phyloP scores from a whole-genome alignment of 2,329 filamentous ascomycete genomes.

The Capronia coronata region DNA sequence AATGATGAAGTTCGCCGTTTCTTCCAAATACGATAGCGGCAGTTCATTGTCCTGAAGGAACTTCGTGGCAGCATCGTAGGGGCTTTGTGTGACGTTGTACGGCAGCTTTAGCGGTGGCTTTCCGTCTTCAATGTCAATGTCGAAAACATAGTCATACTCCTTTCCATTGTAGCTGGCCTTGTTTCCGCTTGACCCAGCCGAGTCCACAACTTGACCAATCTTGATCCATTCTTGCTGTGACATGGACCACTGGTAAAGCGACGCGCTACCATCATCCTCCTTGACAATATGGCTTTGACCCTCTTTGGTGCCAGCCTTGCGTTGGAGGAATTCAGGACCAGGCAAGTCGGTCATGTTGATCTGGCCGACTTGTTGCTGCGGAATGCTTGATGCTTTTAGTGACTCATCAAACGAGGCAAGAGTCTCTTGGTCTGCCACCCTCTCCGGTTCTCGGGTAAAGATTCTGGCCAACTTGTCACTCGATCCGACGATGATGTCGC shows the following conservation, averaged over 20 bases:
- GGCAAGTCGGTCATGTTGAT: slow-evolving; percentile 91
- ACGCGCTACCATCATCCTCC: slow-evolving; percentile 72
- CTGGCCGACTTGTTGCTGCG: slow-evolving; percentile 72
- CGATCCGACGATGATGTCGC: slow-evolving; percentile 88
- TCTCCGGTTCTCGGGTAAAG: slow-evolving; percentile 67
- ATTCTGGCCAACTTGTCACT: slow-evolving; percentile 82
- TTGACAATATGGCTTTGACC: slow-evolving; percentile 91
- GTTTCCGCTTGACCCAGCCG: slow-evolving; percentile 72
- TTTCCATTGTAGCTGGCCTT: slow-evolving; percentile 73
- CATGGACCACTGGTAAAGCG: slow-evolving; percentile 80
- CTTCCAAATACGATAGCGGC: slow-evolving; percentile 78
- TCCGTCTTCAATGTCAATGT: slow-evolving; percentile 91
- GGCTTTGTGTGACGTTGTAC: slow-evolving; percentile 86
- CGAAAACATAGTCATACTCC: slow-evolving; percentile 93
- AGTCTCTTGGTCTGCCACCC: slow-evolving; percentile 62
- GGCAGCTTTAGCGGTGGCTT: slow-evolving; percentile 90
- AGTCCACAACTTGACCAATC: slow-evolving; percentile 90
- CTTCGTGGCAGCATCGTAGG: slow-evolving; percentile 83
- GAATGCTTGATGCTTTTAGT: slow-evolving; percentile 76
- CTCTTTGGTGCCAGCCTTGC: slow-evolving; percentile 85
- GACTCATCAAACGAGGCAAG: slow-evolving; percentile 72
- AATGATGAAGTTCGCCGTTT: slow-evolving; percentile 86
- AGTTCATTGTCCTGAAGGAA: slow-evolving; percentile 87
- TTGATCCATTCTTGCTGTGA: slow-evolving; percentile 69
- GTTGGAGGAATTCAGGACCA: slow-evolving; percentile 75